Base-by-base conservation (phyloP, 2,329 filamentous ascomycete species). In the Fusarium coffeatum region DNA sequence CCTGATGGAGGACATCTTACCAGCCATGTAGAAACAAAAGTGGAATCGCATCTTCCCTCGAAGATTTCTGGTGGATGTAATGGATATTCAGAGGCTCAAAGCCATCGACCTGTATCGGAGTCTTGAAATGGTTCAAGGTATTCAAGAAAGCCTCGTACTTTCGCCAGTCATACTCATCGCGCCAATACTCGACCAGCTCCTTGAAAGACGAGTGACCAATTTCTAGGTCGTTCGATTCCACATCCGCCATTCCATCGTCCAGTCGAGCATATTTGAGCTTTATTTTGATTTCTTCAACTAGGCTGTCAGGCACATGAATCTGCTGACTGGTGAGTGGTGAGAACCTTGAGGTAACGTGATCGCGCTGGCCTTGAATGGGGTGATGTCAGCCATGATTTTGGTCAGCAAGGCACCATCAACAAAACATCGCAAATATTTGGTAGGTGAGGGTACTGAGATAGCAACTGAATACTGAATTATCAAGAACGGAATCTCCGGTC, bases 261-360 rank as follows among this genome's bases (percentile, higher is more conserved):
- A n/a, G 5, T 9, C 20, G 4, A 23, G 16, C 28, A 22, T 49
- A n/a, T 10, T 23, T 49, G 5, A 49, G 47, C 7, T 23, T 49
- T 11, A 23, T 18, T 0, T 23, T 34, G 2, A 49, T 5, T 23
- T 34, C 5, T 49, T n/a, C 28, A 0, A n/a, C 2, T 0, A 49
- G 11, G 10, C 20, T 34, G 2, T 32, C 27, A 4, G 15, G 27
- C 6, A 32, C 10, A 8, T 49, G n/a, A 13, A 32, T 18, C n/a
- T 49, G 4, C 16, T 12, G 2, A 3, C 34, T 23, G 8, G 4
- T 49, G 1, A 13, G 15, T 6, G 34, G 18, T n/a, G 2, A 8
- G 3, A 32, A 1, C 6, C 0, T 1, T 4, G 0, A 7, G 6
- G 18, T 37, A 37, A 37, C 10, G 10, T 37, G 34, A 37, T n/a